Evolutionary conservation across 1,284 basidiomycete genomes (phyloP), one percentile per base, ranked within the genome.

Genomic region (Tetrapyrgos nigripes): DNA sequence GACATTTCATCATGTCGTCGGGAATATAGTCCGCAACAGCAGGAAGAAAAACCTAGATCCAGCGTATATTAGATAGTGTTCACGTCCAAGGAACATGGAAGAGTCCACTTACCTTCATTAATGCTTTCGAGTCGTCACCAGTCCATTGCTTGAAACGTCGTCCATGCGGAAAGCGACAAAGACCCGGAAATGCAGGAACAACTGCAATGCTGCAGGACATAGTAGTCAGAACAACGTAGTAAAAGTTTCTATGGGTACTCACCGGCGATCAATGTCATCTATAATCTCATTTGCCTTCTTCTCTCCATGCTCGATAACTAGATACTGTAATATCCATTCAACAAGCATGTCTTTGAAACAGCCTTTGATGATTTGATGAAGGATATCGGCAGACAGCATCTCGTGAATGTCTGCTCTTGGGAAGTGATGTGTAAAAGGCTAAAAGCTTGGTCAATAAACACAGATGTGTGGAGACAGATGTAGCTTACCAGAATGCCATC

Each of bases 11-110:
- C n/a, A n/a, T n/a, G n/a, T n/a, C n/a, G n/a, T n/a, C n/a, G n/a
- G n/a, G n/a, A n/a, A n/a, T n/a, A n/a, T n/a, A n/a, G n/a, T n/a
- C n/a, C n/a, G n/a, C n/a, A n/a, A n/a, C n/a, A n/a, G n/a, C n/a
- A n/a, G n/a, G n/a, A n/a, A n/a, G n/a, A n/a, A n/a, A n/a, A n/a
- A 49, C 17, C 24, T 49, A 21, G 47, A 26, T 49, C 5, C 63
- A 63, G 1, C 69, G 70, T 14, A 66, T 66, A 21, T 27, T 9
- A 75, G 64, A 51, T 78, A 77, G 59, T 68, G n/a, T n/a, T 73
- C 50, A 74, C 73, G 28, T 77, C 71, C 0, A 73, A 55, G 26
- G 76, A 68, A 3, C 67, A 64, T 0, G 60, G 19, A 5, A 76
- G 23, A 4, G 64, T 54, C n/a, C 24, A 46, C 33, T 33, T 53